Conservation (phyloP, 148 eudicot species). For the Oxyria digyna region DNA sequence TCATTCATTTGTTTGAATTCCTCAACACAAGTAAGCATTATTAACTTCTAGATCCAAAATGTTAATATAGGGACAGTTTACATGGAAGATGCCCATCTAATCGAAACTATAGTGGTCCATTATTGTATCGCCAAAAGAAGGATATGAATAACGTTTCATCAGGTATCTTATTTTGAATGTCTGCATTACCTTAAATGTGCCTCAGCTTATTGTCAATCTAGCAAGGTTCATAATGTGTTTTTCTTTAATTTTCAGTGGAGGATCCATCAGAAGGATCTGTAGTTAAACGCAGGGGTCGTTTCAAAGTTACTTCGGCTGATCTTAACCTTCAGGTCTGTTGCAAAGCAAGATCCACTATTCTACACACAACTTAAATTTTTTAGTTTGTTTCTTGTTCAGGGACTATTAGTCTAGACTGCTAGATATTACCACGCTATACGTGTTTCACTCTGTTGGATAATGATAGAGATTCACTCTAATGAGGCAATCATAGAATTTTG, state of each 20-base stretch:
- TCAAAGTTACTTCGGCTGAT: conserved; percentile 84
- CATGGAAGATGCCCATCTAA: conserved; percentile 34
- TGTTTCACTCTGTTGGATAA: not conserved
- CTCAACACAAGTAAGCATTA: no score
- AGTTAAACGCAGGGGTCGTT: conserved; percentile 80
- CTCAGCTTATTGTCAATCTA: not conserved
- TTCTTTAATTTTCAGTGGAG: conserved; percentile 31
- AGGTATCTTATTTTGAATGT: conserved; percentile 20
- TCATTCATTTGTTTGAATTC: not conserved
- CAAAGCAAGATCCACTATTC: not conserved
- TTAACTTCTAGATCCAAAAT: not conserved
- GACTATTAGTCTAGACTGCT: not conserved
- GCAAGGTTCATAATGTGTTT: not conserved
- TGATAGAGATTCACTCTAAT: not conserved
- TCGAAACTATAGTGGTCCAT: conserved; percentile 65
- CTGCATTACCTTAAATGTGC: not conserved
- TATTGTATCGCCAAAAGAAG: conserved; percentile 56
- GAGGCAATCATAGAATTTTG: not conserved
- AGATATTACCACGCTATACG: not conserved
- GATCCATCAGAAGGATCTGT: conserved; percentile 75
- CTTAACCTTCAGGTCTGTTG: conserved; percentile 51
- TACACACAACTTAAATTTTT: not conserved
- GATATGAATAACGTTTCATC: conserved; percentile 35
- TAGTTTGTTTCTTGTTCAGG: not conserved
- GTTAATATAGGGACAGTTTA: conserved; percentile 3